Evolutionary conservation across 2,329 filamentous ascomycete genomes (phyloP).

Genomic region (Ophiocordyceps camponoti-floridani): DNA sequence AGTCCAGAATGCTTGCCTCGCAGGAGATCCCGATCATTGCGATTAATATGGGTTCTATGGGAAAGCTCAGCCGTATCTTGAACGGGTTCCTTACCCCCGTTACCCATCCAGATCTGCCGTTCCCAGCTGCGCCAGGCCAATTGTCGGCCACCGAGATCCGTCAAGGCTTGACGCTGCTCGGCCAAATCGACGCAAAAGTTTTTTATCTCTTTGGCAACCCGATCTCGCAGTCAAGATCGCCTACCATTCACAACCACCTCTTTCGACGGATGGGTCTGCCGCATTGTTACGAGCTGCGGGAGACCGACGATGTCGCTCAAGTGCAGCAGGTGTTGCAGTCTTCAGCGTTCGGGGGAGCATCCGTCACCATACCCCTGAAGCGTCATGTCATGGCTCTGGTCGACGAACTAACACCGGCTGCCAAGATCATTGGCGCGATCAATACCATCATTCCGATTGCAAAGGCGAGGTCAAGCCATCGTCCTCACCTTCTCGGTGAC

Average conservation of each 20-base stretch:
- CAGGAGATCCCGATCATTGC: slow-evolving; percentile 77
- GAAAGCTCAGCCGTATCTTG: slow-evolving; percentile 76
- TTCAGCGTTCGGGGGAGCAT: slow-evolving; percentile 74
- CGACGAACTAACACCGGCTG: slow-evolving; percentile 64
- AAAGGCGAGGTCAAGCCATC: slow-evolving; percentile 16
- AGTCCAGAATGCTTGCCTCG: slow-evolving; percentile 50
- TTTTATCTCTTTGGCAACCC: slow-evolving; percentile 85
- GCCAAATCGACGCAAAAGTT: slow-evolving; percentile 54
- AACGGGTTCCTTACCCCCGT: slow-evolving; percentile 93
- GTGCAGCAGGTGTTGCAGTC: slow-evolving; percentile 48
- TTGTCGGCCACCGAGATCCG: slow-evolving; percentile 82
- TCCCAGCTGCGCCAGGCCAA: slow-evolving; percentile 87
- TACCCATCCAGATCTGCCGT: slow-evolving; percentile 73
- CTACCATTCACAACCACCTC: slow-evolving; percentile 74
- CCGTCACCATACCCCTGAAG: slow-evolving; percentile 91
- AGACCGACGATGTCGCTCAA: slow-evolving; percentile 49
- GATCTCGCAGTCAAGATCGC: slow-evolving; percentile 66
- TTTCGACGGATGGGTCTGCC: slow-evolving; percentile 65
- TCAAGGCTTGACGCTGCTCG: slow-evolving; percentile 57
- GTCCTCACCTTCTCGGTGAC: slow-evolving; percentile 52
- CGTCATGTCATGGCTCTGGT: slow-evolving; percentile 68
- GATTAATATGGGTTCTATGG: slow-evolving; percentile 82
- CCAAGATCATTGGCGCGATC: slow-evolving; percentile 71
- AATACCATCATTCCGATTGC: slow-evolving; percentile 68
- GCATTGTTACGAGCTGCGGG: slow-evolving; percentile 59